Evolutionary conservation across 768 basidiomycete genomes (phyloP), one percentile per base, ranked within the genome.

Genomic region (Sporobolomyces roseus): DNA sequence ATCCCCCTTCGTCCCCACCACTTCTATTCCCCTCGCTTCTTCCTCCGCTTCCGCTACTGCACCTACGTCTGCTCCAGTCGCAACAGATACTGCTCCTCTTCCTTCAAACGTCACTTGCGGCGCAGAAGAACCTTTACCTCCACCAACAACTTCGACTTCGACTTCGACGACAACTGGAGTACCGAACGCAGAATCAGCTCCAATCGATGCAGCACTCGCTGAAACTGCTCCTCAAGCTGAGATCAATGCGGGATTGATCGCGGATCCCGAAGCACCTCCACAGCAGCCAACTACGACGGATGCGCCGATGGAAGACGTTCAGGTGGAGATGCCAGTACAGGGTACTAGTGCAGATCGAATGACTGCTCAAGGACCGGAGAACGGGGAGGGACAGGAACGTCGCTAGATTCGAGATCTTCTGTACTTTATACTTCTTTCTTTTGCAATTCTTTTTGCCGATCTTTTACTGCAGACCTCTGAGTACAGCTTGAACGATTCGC

Each of bases 291-390:
- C 35, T 25, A 19, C 38, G 56, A 30, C 12, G 43, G 56, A 59
- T 43, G 38, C 56, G 56, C 17, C 38, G n/a, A 59, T 46, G 56
- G 6, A 25, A 27, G 54, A 41, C 12, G 54, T 6, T 4, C 36
- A 36, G 2, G 63, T 60, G 27, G 58, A 69, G 52, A 54, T 65
- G 62, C 68, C 63, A 4, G 68, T 69, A 30, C 62, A 69, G 45
- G 68, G 68, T 1, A 73, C 64, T 25, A 69, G 67, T n/a, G 71
- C 71, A n/a, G 71, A 64, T 29, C 38, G 71, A 52, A 48, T 65
- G 63, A 72, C 59, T 36, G 71, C 71, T 13, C 63, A 49, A 32
- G 29, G 54, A 17, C n/a, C n/a, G 21, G n/a, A 10, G 38, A 50
- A 27, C 49, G 25, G 27, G 49, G n/a, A 35, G 33, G 43, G 14